Conservation (phyloP, 306 rosid species). For the Ochetophila trinervis region DNA sequence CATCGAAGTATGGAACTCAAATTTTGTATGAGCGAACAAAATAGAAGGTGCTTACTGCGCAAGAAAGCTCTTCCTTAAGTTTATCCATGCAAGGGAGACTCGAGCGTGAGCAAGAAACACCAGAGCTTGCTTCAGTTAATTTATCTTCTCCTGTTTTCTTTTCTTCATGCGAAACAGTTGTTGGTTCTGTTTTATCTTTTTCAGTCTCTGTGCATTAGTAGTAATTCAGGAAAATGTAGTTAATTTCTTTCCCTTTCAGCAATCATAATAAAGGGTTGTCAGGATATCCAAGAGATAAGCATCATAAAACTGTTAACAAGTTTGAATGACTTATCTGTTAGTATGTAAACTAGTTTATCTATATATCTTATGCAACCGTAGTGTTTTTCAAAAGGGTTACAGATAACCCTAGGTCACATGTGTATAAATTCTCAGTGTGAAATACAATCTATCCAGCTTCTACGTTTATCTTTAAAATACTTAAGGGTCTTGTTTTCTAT, state of each 20-base stretch:
- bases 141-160: conserved; percentile 37
- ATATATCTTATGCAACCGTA: no score
- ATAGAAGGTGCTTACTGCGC: conserved; percentile 62
- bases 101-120: conserved; percentile 37
- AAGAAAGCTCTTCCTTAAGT: conserved; percentile 91
- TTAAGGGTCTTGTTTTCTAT: no score
- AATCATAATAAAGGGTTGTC: not conserved
- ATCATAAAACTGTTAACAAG: no score
- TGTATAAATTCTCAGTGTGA: no score
- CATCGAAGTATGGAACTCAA: not conserved
- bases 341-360: no score
- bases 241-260: not conserved
- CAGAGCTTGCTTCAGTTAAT: conserved; percentile 28
- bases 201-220: conserved; percentile 35
- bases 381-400: no score
- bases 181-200: conserved; percentile 34
- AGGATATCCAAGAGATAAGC: no score
- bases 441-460: no score
- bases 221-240: not conserved
- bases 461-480: no score
- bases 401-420: no score
- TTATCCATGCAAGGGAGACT: conserved; percentile 73
- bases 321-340: no score
- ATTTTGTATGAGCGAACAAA: not conserved
- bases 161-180: conserved; percentile 23